Conservation (phyloP, 768 basidiomycete species). For the Lactifluus rugatus region DNA sequence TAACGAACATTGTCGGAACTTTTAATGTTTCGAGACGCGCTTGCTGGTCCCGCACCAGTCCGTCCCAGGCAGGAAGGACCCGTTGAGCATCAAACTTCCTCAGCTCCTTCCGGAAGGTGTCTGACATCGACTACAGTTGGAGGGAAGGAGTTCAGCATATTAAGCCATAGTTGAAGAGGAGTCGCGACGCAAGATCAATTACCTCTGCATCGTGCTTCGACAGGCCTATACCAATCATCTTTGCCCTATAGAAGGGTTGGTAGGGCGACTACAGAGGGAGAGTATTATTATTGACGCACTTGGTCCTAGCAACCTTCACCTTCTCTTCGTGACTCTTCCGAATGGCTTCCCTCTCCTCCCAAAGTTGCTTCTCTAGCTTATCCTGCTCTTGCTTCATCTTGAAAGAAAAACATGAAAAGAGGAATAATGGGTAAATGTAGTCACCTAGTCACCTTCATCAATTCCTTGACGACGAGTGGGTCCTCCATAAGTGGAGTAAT, state of each 20-base stretch:
- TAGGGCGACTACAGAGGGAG: neutral
- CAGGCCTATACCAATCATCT: constrained; percentile 51
- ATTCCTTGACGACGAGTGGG: constrained; percentile 37
- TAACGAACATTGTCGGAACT: constrained; percentile 66
- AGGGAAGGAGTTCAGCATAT: constrained; percentile 11
- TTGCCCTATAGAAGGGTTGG: constrained; percentile 39
- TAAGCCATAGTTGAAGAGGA: neutral
- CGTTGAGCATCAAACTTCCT: constrained; percentile 60
- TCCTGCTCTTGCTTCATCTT: constrained; percentile 69
- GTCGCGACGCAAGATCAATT: constrained; percentile 20
- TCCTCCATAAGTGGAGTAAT: constrained; percentile 53
- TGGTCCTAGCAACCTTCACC: constrained; percentile 55
- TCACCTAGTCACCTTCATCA: constrained; percentile 38
- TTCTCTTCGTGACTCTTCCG: constrained; percentile 60
- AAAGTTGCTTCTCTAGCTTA: constrained; percentile 55
- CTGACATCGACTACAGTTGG: constrained; percentile 47
- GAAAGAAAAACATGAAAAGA: neutral
- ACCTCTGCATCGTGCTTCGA: constrained; percentile 66
- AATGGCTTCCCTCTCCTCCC: constrained; percentile 56
- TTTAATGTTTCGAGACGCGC: constrained; percentile 44
- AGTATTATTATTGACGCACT: constrained; percentile 37
- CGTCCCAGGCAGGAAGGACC: constrained; percentile 67
- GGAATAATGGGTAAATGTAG: constrained; percentile 2
- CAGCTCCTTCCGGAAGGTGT: constrained; percentile 55
- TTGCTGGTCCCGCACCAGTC: constrained; percentile 64